Base-by-base conservation (phyloP, 441 rosid genomes). In the Populus hybrid region DNA sequence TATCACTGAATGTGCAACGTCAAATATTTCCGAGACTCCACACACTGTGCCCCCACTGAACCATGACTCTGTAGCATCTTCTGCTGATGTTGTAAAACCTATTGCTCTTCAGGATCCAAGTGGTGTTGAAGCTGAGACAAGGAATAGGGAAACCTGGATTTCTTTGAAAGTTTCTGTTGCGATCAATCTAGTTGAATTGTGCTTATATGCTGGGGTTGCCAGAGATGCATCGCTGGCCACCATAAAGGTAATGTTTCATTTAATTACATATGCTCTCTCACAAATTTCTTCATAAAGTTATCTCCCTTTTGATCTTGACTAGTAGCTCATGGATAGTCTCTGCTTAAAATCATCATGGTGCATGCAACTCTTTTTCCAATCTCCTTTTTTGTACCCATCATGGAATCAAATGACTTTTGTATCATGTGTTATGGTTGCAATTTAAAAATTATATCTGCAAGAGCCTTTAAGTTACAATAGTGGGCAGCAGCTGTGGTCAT, bases 21-120 rank as follows among this genome's bases (percentile, higher is more conserved):
- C 98, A 81, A 97, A 97, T 85, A 84, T 97, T 78, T 91, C 97
- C 78, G 99, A 97, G 88, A 84, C 83, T n/a, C 95, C 99, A 42
- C 88, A 81, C 85, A 54, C 81, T 63, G 87, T 88, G 67, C 97
- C 99, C 4, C 86, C 89, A 35, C 73, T 97, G 89, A 84, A 67
- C 64, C 85, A 78, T 79, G 84, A 80, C 77, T 76, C 81, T 77
- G 18, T 46, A 46, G 16, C 57, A 14, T 46, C 90, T 72, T 85
- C 94, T 73, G 81, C 72, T 86, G 90, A 83, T 83, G 80, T 77
- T 70, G 75, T 76, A 63, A 93, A 87, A 79, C 80, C 87, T 75
- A 78, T 86, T 77, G 84, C 73, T 80, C 81, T 90, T 74, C 87
- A 83, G 78, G 85, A 82, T 79, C 76, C 83, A 38, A 87, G 77